A percentile compares a stretch with the other conserved stretches of the same genome.
phyloP scores from a whole-genome alignment of 495 filamentous ascomycete species.

The Neurospora cerealis region DNA sequence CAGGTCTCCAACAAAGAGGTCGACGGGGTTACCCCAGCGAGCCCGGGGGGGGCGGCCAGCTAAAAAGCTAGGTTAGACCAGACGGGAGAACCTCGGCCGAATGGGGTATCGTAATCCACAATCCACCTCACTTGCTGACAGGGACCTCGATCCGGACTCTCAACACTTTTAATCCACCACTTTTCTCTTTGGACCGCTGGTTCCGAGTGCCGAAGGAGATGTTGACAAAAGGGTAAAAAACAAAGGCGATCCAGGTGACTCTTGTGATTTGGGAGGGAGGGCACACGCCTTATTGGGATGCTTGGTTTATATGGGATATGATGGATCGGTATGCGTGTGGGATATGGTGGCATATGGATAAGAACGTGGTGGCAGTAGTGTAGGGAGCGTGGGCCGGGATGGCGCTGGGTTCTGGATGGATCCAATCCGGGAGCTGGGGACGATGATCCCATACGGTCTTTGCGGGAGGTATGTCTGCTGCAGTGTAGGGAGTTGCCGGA shows the following conservation, averaged over 20 bases:
- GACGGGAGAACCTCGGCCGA: background rate
- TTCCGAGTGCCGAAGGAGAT: background rate
- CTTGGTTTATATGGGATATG: background rate
- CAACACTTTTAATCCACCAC: background rate
- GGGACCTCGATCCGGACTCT: background rate
- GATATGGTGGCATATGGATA: background rate
- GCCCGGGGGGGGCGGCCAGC: background rate
- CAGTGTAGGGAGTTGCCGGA: background rate
- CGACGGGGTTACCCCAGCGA: background rate
- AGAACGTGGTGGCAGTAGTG: background rate
- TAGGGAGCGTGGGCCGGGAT: background rate
- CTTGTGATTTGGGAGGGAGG: slow-evolving; percentile 1
- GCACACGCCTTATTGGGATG: background rate
- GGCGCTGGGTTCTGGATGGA: background rate
- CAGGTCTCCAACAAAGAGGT: background rate
- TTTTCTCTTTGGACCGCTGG: background rate
- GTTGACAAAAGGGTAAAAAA: background rate
- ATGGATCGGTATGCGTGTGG: background rate
- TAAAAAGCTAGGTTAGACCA: background rate
- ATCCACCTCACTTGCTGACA: background rate
- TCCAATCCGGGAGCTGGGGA: background rate
- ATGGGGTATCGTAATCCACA: background rate
- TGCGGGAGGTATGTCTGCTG: background rate
- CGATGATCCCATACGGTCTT: background rate
- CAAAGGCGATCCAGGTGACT: slow-evolving; percentile 4